Base-by-base conservation (phyloP, 1,284 basidiomycete species). In the Sporisorium graminicola region DNA sequence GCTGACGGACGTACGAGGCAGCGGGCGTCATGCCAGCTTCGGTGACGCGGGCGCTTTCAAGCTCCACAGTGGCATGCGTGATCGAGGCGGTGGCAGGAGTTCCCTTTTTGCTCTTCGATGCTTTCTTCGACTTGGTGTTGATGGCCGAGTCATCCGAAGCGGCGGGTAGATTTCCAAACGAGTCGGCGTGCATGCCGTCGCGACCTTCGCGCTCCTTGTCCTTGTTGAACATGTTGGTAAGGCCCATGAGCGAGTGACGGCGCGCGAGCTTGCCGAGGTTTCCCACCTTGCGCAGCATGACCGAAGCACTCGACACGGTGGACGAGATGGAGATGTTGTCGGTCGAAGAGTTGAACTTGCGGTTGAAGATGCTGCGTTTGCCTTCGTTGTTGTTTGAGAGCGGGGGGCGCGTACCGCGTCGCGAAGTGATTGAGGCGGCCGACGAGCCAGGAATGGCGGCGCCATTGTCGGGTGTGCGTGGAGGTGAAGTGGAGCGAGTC, bases 201-300 rank as follows among this genome's bases (percentile, higher is more conserved):
- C 66, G 89, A 81, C 90, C 89, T 18, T 31, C 49, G 29, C 49
- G 49, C 29, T 75, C 89, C 87, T 95, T 95, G 69, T 82, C 79
- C 72, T 81, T 81, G 86, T 95, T 82, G 65, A 82, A 82, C 80
- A 97, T 88, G 55, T 92, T 93, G n/a, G 94, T 95, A 82, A 97
- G 94, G 46, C 94, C 93, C 66, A 93, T 93, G 56, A 97, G 88
- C 56, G 93, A 94, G 86, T 95, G 95, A 47, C 94, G 89, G 61
- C 94, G 88, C 7, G 94, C 94, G n/a, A 97, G 89, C 87, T 93
- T 94, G 51, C 94, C 94, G 86, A 98, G 91, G 59, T 92, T 92
- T 31, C 96, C 95, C 57, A 99, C 91, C 87, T 97, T 98, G 80
- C 96, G 91, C 81, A 99, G 96, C 91, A 99, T 97, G 86, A 98